Percentiles rank a stretch among this genome's conserved stretches.
Evolutionary conservation across 2,329 filamentous ascomycete species (phyloP).

Genomic region (Xylaria sp.): DNA sequence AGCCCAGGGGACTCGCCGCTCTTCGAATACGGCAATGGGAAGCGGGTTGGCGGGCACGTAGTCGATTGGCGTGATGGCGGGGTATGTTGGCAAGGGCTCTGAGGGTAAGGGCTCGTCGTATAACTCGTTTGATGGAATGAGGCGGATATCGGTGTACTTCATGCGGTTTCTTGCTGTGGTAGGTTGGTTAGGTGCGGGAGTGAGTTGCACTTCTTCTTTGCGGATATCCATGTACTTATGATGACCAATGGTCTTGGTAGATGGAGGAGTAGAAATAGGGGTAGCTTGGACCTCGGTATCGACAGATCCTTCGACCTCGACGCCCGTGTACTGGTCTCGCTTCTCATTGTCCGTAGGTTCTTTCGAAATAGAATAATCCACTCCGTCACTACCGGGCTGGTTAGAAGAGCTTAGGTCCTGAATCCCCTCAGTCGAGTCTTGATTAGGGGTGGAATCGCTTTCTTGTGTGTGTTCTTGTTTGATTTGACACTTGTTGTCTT

Average conservation of each 20-base stretch:
- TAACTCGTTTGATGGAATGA: constrained; percentile 31
- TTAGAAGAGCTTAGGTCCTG: neutral
- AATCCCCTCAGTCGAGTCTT: neutral
- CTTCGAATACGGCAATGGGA: constrained; percentile 45
- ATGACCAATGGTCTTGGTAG: neutral
- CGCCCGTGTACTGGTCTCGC: neutral
- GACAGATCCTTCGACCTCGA: neutral
- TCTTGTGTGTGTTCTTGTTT: neutral
- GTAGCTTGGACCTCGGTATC: neutral
- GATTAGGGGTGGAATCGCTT: neutral
- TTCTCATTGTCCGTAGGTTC: neutral
- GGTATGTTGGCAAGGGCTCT: constrained; percentile 16
- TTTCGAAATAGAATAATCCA: neutral
- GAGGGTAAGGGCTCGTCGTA: constrained; percentile 2
- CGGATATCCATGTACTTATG: constrained; percentile 22
- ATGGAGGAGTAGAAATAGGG: constrained; percentile 8
- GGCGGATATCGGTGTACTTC: constrained; percentile 31
- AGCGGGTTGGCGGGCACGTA: constrained; percentile 37
- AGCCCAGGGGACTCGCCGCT: constrained; percentile 3
- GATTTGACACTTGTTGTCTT: neutral
- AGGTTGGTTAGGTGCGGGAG: neutral
- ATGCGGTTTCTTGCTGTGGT: neutral
- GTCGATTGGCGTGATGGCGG: constrained; percentile 44
- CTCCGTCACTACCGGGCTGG: neutral
- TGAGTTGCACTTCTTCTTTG: neutral